Evolutionary conservation across 2,329 filamentous ascomycete genomes (phyloP).

Genomic region (Cercospora sesami): DNA sequence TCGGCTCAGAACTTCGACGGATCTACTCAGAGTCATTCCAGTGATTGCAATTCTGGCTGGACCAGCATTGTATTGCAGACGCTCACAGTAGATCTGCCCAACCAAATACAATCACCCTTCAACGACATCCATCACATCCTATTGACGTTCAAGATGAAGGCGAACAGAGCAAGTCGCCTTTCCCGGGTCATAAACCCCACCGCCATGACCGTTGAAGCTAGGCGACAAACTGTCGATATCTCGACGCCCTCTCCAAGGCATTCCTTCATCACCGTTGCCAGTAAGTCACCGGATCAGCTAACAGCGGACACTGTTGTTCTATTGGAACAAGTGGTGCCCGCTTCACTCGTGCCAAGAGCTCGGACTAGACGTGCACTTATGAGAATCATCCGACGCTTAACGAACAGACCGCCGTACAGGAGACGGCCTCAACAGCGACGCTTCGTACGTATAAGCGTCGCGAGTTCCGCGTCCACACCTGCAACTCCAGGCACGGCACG

Average conservation of each 20-base stretch:
- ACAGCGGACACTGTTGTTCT: neutral
- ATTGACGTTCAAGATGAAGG: neutral
- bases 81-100: neutral
- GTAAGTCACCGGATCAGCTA: neutral
- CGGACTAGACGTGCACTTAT: neutral
- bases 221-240: neutral
- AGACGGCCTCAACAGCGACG: neutral
- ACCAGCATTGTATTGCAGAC: neutral
- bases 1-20: neutral
- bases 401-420: too few species aligned
- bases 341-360: neutral
- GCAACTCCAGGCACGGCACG: neutral
- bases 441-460: neutral
- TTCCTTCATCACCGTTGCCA: conserved; percentile 1
- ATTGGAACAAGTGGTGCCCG: neutral
- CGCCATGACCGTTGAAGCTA: neutral
- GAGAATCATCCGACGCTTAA: neutral
- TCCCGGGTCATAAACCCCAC: neutral
- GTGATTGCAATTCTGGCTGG: neutral
- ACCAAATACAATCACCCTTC: neutral
- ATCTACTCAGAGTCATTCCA: neutral
- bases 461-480: neutral
- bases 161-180: neutral
- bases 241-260: neutral
- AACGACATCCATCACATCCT: neutral